A percentile compares a stretch with the other conserved stretches of the same genome.
Evolutionary conservation across 2,329 filamentous ascomycete species (phyloP).

Genomic region (Colletotrichum theobromicola): DNA sequence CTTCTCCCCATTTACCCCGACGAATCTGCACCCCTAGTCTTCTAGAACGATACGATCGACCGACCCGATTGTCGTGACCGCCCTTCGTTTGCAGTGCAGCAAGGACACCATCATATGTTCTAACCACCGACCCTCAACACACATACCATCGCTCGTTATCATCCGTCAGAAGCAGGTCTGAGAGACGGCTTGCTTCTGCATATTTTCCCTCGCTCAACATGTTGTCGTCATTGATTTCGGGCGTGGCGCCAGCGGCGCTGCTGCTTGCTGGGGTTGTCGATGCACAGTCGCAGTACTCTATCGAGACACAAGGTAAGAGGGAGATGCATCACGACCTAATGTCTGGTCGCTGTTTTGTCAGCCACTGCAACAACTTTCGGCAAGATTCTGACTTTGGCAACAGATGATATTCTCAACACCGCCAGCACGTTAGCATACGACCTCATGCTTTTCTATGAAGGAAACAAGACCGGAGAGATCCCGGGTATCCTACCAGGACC

Average conservation of each 20-base stretch:
- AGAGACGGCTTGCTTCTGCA: neutral
- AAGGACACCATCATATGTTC: neutral
- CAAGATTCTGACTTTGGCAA: neutral
- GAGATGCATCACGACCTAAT: neutral
- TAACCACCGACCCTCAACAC: neutral
- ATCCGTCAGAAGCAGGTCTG: neutral
- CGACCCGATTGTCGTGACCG: neutral
- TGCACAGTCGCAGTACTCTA: conserved; percentile 12
- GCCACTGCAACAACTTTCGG: neutral
- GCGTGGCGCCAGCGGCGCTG: conserved; percentile 1
- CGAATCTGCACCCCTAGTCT: neutral
- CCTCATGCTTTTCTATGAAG: conserved; percentile 51
- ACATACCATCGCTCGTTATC: neutral
- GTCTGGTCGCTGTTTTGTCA: neutral
- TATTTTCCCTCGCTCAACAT: neutral
- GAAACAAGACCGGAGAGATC: conserved; percentile 47
- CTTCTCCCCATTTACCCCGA: neutral
- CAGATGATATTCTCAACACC: conserved; percentile 43
- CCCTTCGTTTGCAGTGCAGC: neutral
- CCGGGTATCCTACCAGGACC: conserved; percentile 55
- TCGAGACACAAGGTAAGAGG: conserved; percentile 9
- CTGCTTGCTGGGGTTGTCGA: neutral
- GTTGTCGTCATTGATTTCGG: neutral
- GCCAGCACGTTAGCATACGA: conserved; percentile 47
- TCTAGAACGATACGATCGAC: neutral